Conservation (phyloP, 441 rosid species). For the Mallotus japonicus region DNA sequence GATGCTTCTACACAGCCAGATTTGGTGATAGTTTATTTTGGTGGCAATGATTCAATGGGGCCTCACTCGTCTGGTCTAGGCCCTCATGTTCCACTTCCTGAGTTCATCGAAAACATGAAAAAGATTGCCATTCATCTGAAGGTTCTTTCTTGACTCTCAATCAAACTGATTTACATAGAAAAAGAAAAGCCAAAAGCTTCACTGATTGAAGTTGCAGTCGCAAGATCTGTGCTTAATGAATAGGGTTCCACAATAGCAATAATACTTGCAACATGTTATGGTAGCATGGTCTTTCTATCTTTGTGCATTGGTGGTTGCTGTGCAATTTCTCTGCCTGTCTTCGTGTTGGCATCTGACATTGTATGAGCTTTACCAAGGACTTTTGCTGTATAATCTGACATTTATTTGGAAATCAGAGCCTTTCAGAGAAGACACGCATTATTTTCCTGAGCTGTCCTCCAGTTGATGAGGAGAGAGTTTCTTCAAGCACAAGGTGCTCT, state of each 20-base stretch:
- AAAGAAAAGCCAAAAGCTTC: neutral
- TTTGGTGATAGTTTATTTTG: conserved; percentile 83
- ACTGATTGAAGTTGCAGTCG: neutral
- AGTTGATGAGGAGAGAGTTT: conserved; percentile 66
- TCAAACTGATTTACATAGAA: neutral
- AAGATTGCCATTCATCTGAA: conserved; percentile 71
- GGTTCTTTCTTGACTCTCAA: conserved; percentile 40
- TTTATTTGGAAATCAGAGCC: conserved; percentile 51
- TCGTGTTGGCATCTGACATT: neutral
- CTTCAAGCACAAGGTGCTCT: conserved; percentile 47
- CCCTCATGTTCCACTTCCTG: conserved; percentile 83
- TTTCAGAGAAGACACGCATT: conserved; percentile 60
- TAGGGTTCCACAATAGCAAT: neutral
- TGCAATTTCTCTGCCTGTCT: too few relatives aligned
- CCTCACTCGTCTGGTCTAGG: conserved; percentile 86
- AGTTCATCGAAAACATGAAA: conserved; percentile 80
- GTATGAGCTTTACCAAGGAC: neutral
- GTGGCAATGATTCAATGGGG: conserved; percentile 95
- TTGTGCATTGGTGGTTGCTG: too few relatives aligned
- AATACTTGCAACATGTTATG: neutral
- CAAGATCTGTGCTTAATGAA: neutral
- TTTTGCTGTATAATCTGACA: conserved; percentile 16
- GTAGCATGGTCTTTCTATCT: too few relatives aligned
- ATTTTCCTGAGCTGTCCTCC: conserved; percentile 81
- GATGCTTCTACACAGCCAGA: conserved; percentile 71